Evolutionary conservation across 768 basidiomycete species (phyloP).

Genomic region (Ramaria rubella): DNA sequence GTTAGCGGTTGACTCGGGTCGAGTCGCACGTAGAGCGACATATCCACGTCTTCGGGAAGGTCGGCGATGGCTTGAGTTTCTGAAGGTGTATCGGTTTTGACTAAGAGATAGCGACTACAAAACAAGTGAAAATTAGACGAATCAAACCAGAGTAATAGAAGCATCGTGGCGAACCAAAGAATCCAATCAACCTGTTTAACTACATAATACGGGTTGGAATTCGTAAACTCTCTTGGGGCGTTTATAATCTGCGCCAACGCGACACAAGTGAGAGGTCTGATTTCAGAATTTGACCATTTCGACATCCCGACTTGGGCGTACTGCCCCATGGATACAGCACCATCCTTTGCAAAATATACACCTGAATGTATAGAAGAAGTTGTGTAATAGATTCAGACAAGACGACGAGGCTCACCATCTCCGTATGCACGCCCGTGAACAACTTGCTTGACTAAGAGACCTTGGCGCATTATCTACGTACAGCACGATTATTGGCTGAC

Average conservation of each 20-base stretch:
- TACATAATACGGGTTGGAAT: slow-evolving; percentile 46
- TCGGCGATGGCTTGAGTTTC: background rate
- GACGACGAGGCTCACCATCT: slow-evolving; percentile 38
- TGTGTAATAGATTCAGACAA: background rate
- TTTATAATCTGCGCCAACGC: slow-evolving; percentile 66
- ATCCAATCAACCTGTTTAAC: slow-evolving; percentile 64
- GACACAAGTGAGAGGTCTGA: slow-evolving; percentile 41
- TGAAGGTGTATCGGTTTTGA: slow-evolving; percentile 29
- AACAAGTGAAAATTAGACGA: background rate
- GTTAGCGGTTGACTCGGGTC: slow-evolving; percentile 44
- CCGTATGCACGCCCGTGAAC: slow-evolving; percentile 58
- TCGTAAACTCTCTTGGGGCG: slow-evolving; percentile 48
- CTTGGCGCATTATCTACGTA: slow-evolving; percentile 62
- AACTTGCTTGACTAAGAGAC: slow-evolving; percentile 54
- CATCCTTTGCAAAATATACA: slow-evolving; percentile 64
- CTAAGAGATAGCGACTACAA: slow-evolving; percentile 56
- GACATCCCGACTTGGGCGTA: slow-evolving; percentile 33
- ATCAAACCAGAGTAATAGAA: background rate
- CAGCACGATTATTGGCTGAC: background rate
- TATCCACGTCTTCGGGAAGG: slow-evolving; percentile 1
- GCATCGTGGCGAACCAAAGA: slow-evolving; percentile 42
- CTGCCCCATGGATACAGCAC: slow-evolving; percentile 35
- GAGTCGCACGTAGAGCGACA: slow-evolving; percentile 38
- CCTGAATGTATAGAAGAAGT: slow-evolving; percentile 32
- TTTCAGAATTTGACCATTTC: slow-evolving; percentile 46